Evolutionary conservation across 192 early-diverging fungal genomes (phyloP), one percentile per base, ranked within the genome.

Genomic region (Podila minutissima): DNA sequence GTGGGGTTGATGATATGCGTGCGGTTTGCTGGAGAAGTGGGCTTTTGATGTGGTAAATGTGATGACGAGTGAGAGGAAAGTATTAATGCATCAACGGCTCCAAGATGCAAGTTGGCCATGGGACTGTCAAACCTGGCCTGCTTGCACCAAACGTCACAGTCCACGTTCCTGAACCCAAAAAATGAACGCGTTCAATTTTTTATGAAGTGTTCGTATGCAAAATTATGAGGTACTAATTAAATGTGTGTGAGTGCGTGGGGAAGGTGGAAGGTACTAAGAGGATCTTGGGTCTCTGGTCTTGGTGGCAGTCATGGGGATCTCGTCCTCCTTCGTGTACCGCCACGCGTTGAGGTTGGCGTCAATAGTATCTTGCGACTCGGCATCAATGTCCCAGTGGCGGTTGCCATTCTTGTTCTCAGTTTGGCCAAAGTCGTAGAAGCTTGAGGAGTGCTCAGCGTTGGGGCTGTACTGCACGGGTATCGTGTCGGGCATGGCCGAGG

Each of bases 291-390:
- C 73, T 48, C 50, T 60, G 41, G 12, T 13, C 57, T 72, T 81
- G 62, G 71, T 33, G 22, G 62, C 35, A 11, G 70, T 72, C 76
- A 72, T 81, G 5, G 76, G 76, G 59, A 81, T 81, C 76, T 72
- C 71, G 49, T 81, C 71, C 48, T 73, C 77, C 55, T 37, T 48
- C 28, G 33, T 29, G 49, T 67, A 1, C 41, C 31, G 62, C 77
- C 71, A 73, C 12, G 65, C 69, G 1, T 72, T 59, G 29, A 49
- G 53, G 53, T 49, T 75, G 15, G 59, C 67, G 35, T 75, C 67
- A 24, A 75, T 63, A 17, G 62, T 69, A 35, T 75, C 60, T 46
- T 75, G 74, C 24, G 74, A 69, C 29, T 69, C 74, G 24, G 66
- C 37, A 57, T 74, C 73, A 11, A 66, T 50, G 55, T 76, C 74